Evolutionary conservation across 805 yeast species (phyloP).

Genomic region (Huiozyma sinensis): DNA sequence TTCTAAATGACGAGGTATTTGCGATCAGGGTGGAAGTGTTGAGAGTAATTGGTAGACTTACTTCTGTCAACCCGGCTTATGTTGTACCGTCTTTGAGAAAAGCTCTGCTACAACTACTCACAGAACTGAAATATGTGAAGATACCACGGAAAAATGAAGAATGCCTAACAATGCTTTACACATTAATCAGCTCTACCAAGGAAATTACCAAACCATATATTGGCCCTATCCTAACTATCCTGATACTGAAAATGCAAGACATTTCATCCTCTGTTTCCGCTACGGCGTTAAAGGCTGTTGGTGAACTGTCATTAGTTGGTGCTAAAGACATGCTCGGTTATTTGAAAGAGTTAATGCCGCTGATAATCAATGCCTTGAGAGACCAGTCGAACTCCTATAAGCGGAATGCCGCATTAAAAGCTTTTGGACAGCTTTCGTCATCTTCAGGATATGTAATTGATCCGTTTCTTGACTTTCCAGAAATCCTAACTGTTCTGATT

Average conservation of each 20-base stretch:
- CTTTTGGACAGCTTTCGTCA: conserved; percentile 77
- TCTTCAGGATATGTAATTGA: conserved; percentile 91
- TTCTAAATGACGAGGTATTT: conserved; percentile 80
- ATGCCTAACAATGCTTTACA: conserved; percentile 61
- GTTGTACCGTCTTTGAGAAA: conserved; percentile 84
- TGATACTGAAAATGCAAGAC: conserved; percentile 67
- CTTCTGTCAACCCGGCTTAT: conserved; percentile 83
- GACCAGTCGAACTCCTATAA: conserved; percentile 79
- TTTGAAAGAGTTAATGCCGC: conserved; percentile 68
- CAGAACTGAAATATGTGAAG: conserved; percentile 72
- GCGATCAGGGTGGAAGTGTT: conserved; percentile 68
- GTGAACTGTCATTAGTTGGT: conserved; percentile 77
- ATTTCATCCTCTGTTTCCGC: conserved; percentile 69
- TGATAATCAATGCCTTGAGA: conserved; percentile 73
- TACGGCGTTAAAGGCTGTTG: conserved; percentile 72
- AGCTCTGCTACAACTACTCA: conserved; percentile 68
- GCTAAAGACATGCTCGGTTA: conserved; percentile 73
- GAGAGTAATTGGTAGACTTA: conserved; percentile 67
- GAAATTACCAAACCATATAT: conserved; percentile 79
- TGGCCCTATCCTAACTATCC: conserved; percentile 72
- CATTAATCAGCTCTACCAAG: conserved; percentile 64
- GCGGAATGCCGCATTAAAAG: conserved; percentile 74
- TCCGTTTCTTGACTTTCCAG: conserved; percentile 83
- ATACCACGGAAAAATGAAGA: conserved; percentile 70
- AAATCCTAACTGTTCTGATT: conserved; percentile 64